These are phyloP conservation scores for Aspergillus nomiae DNA, from an alignment of 2,329 filamentous ascomycete genomes.

Conservation along the genomic window DNA sequence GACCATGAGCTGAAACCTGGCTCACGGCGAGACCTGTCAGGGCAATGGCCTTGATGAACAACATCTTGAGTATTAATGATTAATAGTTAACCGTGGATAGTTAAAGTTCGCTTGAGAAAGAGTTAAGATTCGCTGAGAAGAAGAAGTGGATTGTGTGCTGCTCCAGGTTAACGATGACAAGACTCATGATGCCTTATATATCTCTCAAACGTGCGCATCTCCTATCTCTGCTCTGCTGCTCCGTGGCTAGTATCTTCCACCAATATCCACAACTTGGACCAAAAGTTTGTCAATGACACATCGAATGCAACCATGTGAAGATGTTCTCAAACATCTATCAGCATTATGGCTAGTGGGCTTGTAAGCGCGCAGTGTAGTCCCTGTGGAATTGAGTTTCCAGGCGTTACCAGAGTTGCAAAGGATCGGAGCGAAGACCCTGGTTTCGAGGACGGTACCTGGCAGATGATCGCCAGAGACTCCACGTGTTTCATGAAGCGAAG, in stretches of 20 bases:
- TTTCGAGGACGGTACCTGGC: neutral
- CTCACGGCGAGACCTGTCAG: conserved; percentile 6
- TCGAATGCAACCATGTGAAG: conserved; percentile 1
- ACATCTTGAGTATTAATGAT: neutral
- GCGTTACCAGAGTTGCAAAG: too few relatives aligned
- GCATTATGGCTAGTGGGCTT: neutral
- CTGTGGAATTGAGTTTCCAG: neutral
- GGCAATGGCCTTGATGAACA: neutral
- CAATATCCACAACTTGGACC: neutral
- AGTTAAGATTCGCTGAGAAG: neutral
- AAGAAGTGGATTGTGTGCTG: neutral
- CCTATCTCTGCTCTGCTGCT: too few relatives aligned
- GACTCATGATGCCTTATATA: neutral
- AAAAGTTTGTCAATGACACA: neutral
- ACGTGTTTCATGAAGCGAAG: neutral
- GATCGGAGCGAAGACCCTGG: neutral
- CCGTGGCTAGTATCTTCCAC: neutral
- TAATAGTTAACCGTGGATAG: neutral
- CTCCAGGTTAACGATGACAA: neutral
- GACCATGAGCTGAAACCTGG: conserved; percentile 59
- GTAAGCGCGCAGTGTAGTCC: neutral
- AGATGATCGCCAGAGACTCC: neutral
- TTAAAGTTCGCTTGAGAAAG: neutral
- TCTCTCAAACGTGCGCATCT: neutral
- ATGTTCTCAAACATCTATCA: neutral